Conservation (phyloP, 2,329 filamentous ascomycete genomes). For the Teratosphaeria nubilosa region DNA sequence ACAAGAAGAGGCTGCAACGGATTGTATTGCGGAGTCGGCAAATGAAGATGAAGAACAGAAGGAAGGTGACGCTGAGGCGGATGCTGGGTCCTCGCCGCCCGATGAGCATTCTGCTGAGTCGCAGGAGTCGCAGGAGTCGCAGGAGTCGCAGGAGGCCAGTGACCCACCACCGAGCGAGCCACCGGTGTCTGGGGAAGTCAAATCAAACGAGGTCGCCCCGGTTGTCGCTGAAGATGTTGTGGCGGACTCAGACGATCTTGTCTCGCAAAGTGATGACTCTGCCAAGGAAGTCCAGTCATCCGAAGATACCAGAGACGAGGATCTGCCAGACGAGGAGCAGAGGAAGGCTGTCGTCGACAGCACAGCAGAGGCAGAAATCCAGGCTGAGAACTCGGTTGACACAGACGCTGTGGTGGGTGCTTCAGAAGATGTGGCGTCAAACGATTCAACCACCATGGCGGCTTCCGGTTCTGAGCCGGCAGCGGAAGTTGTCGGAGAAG, state of each 20-base stretch:
- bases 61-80: background rate
- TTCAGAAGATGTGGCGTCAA: background rate
- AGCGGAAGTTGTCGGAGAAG: background rate
- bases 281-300: background rate
- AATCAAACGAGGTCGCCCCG: background rate
- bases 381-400: background rate
- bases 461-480: background rate
- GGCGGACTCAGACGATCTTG: background rate
- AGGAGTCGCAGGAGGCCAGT: background rate
- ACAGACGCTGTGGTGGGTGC: background rate
- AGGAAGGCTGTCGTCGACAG: background rate
- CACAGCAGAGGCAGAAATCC: background rate
- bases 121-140: too few relatives aligned
- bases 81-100: background rate
- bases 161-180: background rate
- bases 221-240: background rate
- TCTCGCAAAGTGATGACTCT: background rate
- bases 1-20: background rate
- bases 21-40: background rate
- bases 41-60: background rate
- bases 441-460: background rate
- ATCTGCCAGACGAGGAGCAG: background rate
- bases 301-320: background rate
- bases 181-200: background rate
- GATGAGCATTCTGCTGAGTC: background rate